phyloP scores from a whole-genome alignment of 768 basidiomycete genomes.

The Hemileccinum impolitum region DNA sequence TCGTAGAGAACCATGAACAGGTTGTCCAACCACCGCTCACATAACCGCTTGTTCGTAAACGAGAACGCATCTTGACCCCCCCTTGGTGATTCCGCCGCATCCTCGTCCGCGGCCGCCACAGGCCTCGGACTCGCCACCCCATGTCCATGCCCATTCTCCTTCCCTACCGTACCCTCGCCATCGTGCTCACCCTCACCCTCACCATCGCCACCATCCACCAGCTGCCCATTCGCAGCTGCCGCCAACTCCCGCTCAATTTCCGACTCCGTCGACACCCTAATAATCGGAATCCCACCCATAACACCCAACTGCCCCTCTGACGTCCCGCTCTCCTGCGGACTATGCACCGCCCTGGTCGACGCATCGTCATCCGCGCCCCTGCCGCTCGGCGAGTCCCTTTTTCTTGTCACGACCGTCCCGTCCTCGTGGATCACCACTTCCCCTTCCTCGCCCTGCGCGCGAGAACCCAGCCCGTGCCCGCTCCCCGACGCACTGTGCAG shows the following conservation, averaged over 20 bases:
- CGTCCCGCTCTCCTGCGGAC: slow-evolving; percentile 22
- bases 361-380: slow-evolving; percentile 63
- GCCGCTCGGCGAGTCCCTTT: no score
- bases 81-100: slow-evolving; percentile 20
- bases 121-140: slow-evolving; percentile 36
- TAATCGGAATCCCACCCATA: slow-evolving; percentile 52
- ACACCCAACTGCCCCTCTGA: slow-evolving; percentile 25
- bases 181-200: not conserved
- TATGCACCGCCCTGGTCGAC: slow-evolving; percentile 59
- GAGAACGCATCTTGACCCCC: slow-evolving; percentile 66
- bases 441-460: no score
- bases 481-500: slow-evolving; percentile 39
- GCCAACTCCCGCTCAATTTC: slow-evolving; percentile 46
- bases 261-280: slow-evolving; percentile 73
- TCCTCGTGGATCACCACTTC: slow-evolving; percentile 60
- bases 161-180: slow-evolving; percentile 27
- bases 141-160: not conserved
- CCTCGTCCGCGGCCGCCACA: slow-evolving; percentile 36
- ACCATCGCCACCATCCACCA: not conserved
- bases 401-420: slow-evolving; percentile 41
- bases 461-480: slow-evolving; percentile 16
- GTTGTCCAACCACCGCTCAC: slow-evolving; percentile 97
- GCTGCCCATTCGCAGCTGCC: slow-evolving; percentile 27
- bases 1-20: slow-evolving; percentile 98
- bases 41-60: slow-evolving; percentile 94